Evolutionary conservation across 768 basidiomycete species (phyloP), one percentile per base, ranked within the genome.

Genomic region (Phaffia australis): DNA sequence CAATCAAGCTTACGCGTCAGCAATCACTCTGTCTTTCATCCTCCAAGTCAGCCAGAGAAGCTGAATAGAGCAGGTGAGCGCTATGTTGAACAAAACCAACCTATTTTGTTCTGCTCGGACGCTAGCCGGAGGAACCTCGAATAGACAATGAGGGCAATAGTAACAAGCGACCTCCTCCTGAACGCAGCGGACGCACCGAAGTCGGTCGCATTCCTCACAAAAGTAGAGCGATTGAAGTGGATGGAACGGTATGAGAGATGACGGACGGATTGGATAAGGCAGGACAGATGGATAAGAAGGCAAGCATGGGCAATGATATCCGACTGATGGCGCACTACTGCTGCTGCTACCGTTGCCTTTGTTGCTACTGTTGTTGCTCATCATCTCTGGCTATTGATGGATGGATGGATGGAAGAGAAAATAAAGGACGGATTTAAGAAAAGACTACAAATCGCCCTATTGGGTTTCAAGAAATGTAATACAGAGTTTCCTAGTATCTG

Each of bases 41-140:
- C 18, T 59, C 9, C 8, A 15, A 8, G n/a, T 32, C n/a, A 25
- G 11, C 35, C 35, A 14, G 5, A 14, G 65, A 25, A 25, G 23
- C n/a, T 25, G 46, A 52, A 35, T 25, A 49, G 56, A 51, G 48
- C 35, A 27, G 47, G 35, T 15, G 32, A 42, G 25, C 32, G 56
- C 48, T 23, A 46, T n/a, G 46, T 29, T 19, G 52, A 42, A 69
- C 77, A 71, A 42, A 5, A 42, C 35, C 35, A 70, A 89, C 94
- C 93, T 82, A 73, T 95, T 97, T 81, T 92, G 94, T 78, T 99
- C 95, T 16, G 88, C 91, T 63, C 95, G 82, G n/a, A 99, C 95
- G 72, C 91, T 95, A 2, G 95, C 95, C 74, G 87, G 91, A 0
- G 95, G 94, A 15, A 99, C 95, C 75, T 99, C 95, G 76, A 98